These are phyloP conservation scores for Vitis hybrid DNA, from an alignment of 177 flowering plant species.

Conservation along the genomic window DNA sequence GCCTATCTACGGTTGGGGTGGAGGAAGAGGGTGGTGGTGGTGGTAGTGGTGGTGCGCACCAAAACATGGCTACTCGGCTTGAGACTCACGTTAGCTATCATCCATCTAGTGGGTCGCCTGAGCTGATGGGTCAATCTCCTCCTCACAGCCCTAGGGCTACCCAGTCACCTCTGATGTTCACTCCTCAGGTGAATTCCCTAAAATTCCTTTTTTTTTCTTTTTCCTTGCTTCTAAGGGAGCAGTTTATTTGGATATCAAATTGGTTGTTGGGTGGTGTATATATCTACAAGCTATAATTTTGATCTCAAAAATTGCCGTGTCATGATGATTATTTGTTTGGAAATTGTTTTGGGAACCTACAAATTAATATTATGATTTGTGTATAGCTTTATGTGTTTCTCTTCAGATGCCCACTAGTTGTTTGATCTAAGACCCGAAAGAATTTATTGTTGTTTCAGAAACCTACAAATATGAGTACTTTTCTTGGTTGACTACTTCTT, in stretches of 20 bases:
- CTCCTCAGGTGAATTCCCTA: slow-evolving; percentile 53
- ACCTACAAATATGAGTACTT: not conserved
- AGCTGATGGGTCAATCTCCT: slow-evolving; percentile 55
- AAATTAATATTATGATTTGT: no score
- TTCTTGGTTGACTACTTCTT: not conserved
- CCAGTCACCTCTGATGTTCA: slow-evolving; percentile 61
- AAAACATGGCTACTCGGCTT: slow-evolving; percentile 19
- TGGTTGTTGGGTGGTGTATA: no score
- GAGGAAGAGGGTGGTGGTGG: slow-evolving; percentile 14
- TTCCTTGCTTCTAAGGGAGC: not conserved
- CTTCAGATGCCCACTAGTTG: not conserved
- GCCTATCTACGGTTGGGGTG: slow-evolving; percentile 23
- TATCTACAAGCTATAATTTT: no score
- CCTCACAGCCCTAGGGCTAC: slow-evolving; percentile 64
- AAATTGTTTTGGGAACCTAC: no score
- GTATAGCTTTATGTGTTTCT: no score
- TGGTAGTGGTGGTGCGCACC: slow-evolving; percentile 14
- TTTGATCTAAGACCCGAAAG: not conserved
- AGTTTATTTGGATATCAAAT: no score
- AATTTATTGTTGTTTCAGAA: not conserved
- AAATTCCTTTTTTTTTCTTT: slow-evolving; percentile 1
- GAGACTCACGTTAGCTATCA: slow-evolving; percentile 2
- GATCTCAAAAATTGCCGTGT: no score
- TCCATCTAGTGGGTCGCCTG: slow-evolving; percentile 14
- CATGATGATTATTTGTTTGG: not conserved